These are phyloP conservation scores for Aspergillus steynii DNA, from an alignment of 495 filamentous ascomycete species.

Conservation along the genomic window DNA sequence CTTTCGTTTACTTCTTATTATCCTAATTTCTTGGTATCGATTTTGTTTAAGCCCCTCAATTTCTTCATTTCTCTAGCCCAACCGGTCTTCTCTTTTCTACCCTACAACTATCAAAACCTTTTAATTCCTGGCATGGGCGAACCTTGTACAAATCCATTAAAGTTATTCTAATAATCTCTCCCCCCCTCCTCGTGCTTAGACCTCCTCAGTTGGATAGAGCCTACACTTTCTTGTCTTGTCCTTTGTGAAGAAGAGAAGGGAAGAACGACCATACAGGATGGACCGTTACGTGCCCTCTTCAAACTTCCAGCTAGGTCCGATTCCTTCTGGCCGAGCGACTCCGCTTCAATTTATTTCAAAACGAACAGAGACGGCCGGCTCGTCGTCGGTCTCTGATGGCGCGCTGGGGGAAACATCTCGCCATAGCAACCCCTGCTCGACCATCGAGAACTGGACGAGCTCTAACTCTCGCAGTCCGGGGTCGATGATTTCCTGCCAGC, in stretches of 20 bases:
- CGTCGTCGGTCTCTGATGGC: conserved; percentile 12
- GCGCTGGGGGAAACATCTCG: conserved; percentile 19
- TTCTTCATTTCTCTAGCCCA: conserved; percentile 6
- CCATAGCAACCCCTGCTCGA: conserved; percentile 20
- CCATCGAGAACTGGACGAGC: conserved; percentile 25
- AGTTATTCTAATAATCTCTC: not conserved
- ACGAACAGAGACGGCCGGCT: conserved; percentile 23
- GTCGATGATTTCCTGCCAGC: conserved; percentile 23
- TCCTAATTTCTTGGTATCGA: conserved; percentile 6
- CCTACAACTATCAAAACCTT: not conserved
- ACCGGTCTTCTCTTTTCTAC: not conserved
- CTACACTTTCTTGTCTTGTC: not conserved
- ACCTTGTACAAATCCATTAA: not conserved
- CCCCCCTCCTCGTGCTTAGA: conserved; percentile 4
- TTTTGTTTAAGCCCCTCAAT: conserved; percentile 6
- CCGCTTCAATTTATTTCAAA: conserved; percentile 18
- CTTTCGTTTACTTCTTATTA: not conserved
- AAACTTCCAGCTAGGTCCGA: conserved; percentile 22
- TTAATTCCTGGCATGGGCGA: not conserved
- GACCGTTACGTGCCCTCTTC: conserved; percentile 22
- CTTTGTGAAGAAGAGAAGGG: not conserved
- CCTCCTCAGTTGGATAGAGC: not conserved
- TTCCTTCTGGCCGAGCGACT: conserved; percentile 30
- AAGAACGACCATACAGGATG: conserved; percentile 16
- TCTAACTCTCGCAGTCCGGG: conserved; percentile 27